phyloP scores from a whole-genome alignment of 2,329 filamentous ascomycete species.

The Fusarium albosuccineum region DNA sequence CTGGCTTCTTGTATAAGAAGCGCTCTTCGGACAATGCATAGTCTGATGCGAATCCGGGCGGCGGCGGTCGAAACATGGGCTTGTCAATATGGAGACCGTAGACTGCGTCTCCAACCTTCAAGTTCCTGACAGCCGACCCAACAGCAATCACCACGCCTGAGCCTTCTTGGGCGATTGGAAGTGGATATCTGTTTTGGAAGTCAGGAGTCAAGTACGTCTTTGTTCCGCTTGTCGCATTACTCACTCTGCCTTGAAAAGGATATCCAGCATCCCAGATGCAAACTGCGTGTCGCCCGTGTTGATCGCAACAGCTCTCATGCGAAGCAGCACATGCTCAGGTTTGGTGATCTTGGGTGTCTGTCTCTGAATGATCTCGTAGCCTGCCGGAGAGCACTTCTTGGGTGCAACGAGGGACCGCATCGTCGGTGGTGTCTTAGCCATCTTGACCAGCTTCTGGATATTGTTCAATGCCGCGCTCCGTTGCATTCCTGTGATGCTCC shows the following conservation, averaged over 20 bases:
- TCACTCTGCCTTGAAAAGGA: slow-evolving; percentile 48
- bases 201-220: neutral
- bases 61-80: slow-evolving; percentile 49
- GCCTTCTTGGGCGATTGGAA: slow-evolving; percentile 48
- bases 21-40: slow-evolving; percentile 54
- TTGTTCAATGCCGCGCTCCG: neutral
- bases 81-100: slow-evolving; percentile 55
- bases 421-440: slow-evolving; percentile 51
- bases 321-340: slow-evolving; percentile 59
- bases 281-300: slow-evolving; percentile 53
- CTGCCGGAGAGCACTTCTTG: slow-evolving; percentile 53
- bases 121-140: slow-evolving; percentile 44
- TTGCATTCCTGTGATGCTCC: neutral
- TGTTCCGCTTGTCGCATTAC: slow-evolving; percentile 5
- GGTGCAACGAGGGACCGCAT: slow-evolving; percentile 61
- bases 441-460: slow-evolving; percentile 17
- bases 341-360: slow-evolving; percentile 59
- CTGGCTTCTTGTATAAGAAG: slow-evolving; percentile 52
- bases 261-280: slow-evolving; percentile 42
- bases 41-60: slow-evolving; percentile 55
- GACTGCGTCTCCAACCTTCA: slow-evolving; percentile 54
- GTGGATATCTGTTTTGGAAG: slow-evolving; percentile 36
- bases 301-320: slow-evolving; percentile 54
- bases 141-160: slow-evolving; percentile 51
- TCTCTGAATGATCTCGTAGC: slow-evolving; percentile 57